Base-by-base conservation (phyloP, 768 basidiomycete species). In the Suillus placidus region DNA sequence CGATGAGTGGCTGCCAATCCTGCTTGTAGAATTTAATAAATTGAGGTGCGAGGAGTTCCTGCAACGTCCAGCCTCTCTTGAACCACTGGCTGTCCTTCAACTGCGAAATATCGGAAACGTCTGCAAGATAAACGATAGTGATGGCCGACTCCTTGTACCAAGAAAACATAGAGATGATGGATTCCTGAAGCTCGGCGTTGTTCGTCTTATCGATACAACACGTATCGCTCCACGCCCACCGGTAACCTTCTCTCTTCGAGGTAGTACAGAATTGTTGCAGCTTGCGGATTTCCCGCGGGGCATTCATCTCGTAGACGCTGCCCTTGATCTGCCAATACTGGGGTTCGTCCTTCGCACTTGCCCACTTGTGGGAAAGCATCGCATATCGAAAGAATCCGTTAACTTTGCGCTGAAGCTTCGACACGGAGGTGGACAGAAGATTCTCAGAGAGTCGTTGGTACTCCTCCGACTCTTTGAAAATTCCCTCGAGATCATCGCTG, bases 201-300 rank as follows among this genome's bases (percentile, higher is more conserved):
- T 69, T 66, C 58, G 57, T 58, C 37, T 76, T 71, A 43, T 75
- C 65, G 32, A 75, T 75, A 14, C 74, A 75, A 54, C 74, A 75
- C 10, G 75, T 76, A 37, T 75, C 74, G 4, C 68, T 55, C 74
- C 74, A 75, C 6, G 71, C 74, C 75, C 75, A 75, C n/a, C 74
- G 73, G 60, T 62, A 75, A 2, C 75, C 74, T 34, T 72, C 76
- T 52, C 70, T 75, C 1, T 73, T 75, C 6, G 70, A 70, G 8
- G 66, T 18, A 32, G 73, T 77, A 47, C 75, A 75, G 37, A 72
- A 76, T 14, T 77, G 70, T 20, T 76, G 75, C 26, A 75, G 74
- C 52, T 76, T 74, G 26, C 18, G 8, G 30, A 65, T 65, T 40
- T 38, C 64, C 5, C 23, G 47, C 7, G 47, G 60, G 16, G 40